Conservation (phyloP, 176 grass and related monocot genomes). For the Carex scoparia region DNA sequence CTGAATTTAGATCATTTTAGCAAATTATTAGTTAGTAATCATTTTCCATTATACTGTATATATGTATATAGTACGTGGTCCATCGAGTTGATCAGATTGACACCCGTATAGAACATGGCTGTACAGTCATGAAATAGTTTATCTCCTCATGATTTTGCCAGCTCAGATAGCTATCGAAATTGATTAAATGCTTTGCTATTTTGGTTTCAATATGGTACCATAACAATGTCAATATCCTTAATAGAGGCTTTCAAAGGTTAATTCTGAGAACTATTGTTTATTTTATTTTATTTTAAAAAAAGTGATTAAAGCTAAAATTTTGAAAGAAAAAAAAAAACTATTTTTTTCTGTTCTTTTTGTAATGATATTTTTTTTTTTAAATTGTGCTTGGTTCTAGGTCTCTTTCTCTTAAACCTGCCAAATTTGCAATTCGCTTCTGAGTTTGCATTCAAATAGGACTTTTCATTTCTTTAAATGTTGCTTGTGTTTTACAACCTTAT, state of each 20-base stretch:
- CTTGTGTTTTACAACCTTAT: not conserved
- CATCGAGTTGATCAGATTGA: not conserved
- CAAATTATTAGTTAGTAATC: not conserved
- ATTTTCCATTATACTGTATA: not conserved
- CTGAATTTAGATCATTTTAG: not conserved
- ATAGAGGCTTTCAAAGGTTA: too few relatives aligned
- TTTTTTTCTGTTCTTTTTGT: not conserved
- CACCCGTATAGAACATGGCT: not conserved
- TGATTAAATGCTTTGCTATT: too few relatives aligned
- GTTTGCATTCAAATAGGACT: constrained; percentile 6
- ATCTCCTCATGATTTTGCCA: not conserved
- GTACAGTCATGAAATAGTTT: not conserved
- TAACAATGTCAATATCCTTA: too few relatives aligned
- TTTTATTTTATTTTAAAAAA: not conserved
- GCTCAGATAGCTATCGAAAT: too few relatives aligned
- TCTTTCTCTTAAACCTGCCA: not conserved
- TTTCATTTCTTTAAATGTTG: not conserved
- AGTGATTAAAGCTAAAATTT: not conserved
- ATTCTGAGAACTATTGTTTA: not conserved
- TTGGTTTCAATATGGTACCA: too few relatives aligned
- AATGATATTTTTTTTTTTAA: not conserved
- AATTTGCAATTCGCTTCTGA: constrained; percentile 1
- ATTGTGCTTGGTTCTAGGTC: constrained; percentile 13
- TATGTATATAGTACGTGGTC: not conserved
- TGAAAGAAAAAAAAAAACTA: not conserved